Evolutionary conservation across 1,284 basidiomycete genomes (phyloP).

Genomic region (Apiotrichum sp.): DNA sequence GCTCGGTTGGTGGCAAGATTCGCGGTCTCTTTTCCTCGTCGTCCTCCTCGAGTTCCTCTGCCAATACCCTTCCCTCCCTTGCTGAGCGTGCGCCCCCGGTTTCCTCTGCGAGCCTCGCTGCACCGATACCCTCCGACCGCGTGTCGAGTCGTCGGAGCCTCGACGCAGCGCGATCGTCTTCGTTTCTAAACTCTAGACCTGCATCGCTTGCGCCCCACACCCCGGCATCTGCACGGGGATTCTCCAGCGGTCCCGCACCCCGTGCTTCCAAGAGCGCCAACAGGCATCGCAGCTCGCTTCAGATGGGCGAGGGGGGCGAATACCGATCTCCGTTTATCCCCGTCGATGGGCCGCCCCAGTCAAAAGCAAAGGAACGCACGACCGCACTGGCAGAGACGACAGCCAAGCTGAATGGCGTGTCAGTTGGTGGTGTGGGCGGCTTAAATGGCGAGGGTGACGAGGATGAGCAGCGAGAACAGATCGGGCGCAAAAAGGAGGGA

Average conservation of each 20-base stretch:
- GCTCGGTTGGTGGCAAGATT: constrained; percentile 19
- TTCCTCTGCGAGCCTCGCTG: constrained; percentile 7
- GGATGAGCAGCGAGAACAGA: constrained; percentile 38
- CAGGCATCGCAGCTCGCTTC: constrained; percentile 20
- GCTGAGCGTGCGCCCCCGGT: constrained; percentile 16
- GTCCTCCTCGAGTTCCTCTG: constrained; percentile 14
- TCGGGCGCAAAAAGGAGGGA: constrained; percentile 45
- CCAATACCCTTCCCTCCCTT: constrained; percentile 7
- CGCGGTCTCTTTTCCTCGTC: constrained; percentile 34
- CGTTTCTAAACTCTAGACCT: neutral
- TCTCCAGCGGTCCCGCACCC: neutral
- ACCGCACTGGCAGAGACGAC: constrained; percentile 12
- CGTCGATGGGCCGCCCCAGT: neutral
- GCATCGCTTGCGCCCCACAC: too few relatives aligned
- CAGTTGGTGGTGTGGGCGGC: constrained; percentile 34
- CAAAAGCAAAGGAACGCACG: neutral
- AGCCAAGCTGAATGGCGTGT: constrained; percentile 15
- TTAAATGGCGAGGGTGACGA: constrained; percentile 35
- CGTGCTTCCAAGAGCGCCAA: neutral
- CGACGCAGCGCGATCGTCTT: neutral
- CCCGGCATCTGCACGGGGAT: neutral
- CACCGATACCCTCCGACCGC: neutral
- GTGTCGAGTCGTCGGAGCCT: neutral
- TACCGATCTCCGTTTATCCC: constrained; percentile 30
- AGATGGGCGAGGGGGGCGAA: constrained; percentile 10